Evolutionary conservation across 371 early-diverging fungal genomes (phyloP).

Genomic region (Zychaea mexicana): DNA sequence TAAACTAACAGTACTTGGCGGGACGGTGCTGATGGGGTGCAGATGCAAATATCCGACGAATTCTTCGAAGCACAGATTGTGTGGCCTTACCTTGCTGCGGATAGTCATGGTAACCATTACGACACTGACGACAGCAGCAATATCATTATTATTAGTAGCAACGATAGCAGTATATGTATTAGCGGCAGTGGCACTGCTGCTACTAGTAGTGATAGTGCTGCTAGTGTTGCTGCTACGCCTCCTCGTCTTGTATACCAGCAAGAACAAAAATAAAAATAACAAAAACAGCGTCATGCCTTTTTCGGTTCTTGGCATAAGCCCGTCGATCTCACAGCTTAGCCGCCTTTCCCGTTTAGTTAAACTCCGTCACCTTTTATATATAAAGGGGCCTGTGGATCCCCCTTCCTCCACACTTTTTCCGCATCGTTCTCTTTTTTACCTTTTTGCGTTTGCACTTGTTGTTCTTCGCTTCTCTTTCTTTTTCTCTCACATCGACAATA

Average conservation of each 20-base stretch:
- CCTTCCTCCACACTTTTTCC: conserved; percentile 1
- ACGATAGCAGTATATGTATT: neutral
- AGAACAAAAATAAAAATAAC: neutral
- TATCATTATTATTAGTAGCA: neutral
- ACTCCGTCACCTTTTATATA: conserved; percentile 5
- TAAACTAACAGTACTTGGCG: too few relatives aligned
- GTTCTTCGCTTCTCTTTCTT: neutral
- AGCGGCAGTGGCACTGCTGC: conserved; percentile 1
- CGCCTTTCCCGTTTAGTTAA: neutral
- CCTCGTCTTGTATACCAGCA: conserved; percentile 5
- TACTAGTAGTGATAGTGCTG: too few relatives aligned
- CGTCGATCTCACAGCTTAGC: conserved; percentile 6
- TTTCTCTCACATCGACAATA: neutral
- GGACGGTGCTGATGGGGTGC: neutral
- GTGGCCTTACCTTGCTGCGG: conserved; percentile 44
- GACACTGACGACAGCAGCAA: neutral
- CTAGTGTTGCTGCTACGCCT: too few relatives aligned
- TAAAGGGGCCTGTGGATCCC: neutral
- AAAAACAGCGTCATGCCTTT: conserved; percentile 7
- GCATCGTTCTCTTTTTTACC: conserved; percentile 6
- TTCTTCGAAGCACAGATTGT: conserved; percentile 52
- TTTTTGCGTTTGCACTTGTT: neutral
- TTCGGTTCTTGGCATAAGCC: neutral
- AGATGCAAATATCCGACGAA: conserved; percentile 65
- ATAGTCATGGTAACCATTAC: neutral